Percentiles rank a stretch among this genome's conserved stretches.
Evolutionary conservation across 371 early-diverging fungal species (phyloP).

Genomic region (Haplosporangium sp.): DNA sequence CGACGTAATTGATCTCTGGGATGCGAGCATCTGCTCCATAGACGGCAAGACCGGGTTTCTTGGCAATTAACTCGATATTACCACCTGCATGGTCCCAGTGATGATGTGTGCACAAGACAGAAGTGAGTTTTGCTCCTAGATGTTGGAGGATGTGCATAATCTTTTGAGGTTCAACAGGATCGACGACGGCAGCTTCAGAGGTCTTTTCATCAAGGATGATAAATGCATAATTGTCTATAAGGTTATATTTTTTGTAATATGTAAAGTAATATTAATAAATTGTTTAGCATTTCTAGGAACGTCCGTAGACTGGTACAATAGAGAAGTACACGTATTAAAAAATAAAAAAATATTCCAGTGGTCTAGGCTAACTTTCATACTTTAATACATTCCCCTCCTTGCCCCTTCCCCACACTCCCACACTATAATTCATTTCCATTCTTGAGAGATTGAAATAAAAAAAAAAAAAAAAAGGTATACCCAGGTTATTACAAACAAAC

Average conservation of each 20-base stretch:
- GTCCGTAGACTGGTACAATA: background rate
- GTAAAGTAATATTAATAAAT: no score
- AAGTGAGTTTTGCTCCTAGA: conserved; percentile 65
- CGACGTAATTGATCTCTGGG: conserved; percentile 81
- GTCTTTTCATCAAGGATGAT: conserved; percentile 70
- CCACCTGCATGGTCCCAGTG: conserved; percentile 90
- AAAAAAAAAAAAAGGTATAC: no score
- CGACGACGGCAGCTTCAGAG: conserved; percentile 69
- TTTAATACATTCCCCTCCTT: background rate
- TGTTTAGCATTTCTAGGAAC: background rate
- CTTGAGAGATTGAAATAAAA: no score
- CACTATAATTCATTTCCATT: background rate
- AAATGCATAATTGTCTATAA: conserved; percentile 61
- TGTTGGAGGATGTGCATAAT: conserved; percentile 63
- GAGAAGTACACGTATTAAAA: no score
- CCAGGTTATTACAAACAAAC: no score
- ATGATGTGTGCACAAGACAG: conserved; percentile 83
- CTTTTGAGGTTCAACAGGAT: conserved; percentile 78
- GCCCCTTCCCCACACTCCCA: background rate
- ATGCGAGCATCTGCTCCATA: conserved; percentile 92
- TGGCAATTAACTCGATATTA: conserved; percentile 70
- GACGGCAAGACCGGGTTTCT: conserved; percentile 78
- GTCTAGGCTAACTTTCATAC: background rate
- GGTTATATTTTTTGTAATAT: no score
- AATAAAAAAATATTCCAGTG: background rate